Evolutionary conservation across 495 filamentous ascomycete genomes (phyloP).

Genomic region (Thozetella sp.): DNA sequence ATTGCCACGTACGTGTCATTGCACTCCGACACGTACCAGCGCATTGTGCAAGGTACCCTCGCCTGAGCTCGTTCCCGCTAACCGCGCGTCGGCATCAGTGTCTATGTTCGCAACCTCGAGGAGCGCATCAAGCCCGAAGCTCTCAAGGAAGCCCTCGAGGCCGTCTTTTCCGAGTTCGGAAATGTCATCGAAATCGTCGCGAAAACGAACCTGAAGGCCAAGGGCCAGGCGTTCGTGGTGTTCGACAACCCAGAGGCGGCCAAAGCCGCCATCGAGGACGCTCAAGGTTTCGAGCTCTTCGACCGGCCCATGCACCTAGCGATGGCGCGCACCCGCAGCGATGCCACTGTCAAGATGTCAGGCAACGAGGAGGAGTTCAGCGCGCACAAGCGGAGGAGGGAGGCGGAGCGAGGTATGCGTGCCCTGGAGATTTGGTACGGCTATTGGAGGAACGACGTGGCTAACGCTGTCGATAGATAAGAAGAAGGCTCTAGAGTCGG

Average conservation of each 20-base stretch:
- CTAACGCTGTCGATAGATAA: constrained; percentile 60
- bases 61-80: constrained; percentile 5
- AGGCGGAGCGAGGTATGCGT: constrained; percentile 86
- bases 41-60: not conserved
- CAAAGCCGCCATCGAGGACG: constrained; percentile 78
- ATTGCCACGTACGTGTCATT: constrained; percentile 68
- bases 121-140: constrained; percentile 85
- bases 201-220: constrained; percentile 88
- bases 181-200: constrained; percentile 89
- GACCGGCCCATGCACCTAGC: constrained; percentile 90
- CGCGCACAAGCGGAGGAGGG: constrained; percentile 77
- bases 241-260: constrained; percentile 81
- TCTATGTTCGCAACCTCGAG: constrained; percentile 88
- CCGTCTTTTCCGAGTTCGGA: constrained; percentile 91
- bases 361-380: constrained; percentile 84
- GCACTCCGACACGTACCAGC: constrained; percentile 59
- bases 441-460: constrained; percentile 4
- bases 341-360: constrained; percentile 77
- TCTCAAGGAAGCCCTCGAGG: constrained; percentile 71
- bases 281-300: constrained; percentile 93
- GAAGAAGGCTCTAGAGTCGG: constrained; percentile 83
- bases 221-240: constrained; percentile 96
- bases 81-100: constrained; percentile 37
- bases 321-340: constrained; percentile 82
- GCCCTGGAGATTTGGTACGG: not conserved